Base-by-base conservation (phyloP, 208 protist genomes). In the Acanthamoeba lugdunensis region DNA sequence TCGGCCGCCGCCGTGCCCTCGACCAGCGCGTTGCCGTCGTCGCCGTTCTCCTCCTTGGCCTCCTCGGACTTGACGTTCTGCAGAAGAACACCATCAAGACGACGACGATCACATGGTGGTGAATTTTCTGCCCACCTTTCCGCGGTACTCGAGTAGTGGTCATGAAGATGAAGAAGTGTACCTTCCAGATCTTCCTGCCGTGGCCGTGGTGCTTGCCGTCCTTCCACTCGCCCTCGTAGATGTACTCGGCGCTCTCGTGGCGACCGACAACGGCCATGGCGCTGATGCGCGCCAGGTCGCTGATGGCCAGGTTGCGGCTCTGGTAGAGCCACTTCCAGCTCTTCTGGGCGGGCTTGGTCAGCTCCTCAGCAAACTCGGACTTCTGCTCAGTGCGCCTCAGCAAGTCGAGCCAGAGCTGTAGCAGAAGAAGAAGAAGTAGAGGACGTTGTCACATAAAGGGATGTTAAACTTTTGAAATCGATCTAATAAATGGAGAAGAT, bases 191-290 rank as follows among this genome's bases (percentile, higher is more conserved):
- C 88, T 92, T 92, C n/a, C 88, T 25, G 14, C 88, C 88, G 30
- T 77, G 50, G n/a, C 88, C 88, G 28, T 92, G 88, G 65, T 50
- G 65, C 41, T 77, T 92, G 30, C 88, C 37, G 30, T 92, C 65
- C 50, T 92, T 92, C 88, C 88, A 92, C 14, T 92, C 88, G 37
- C 88, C 88, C 67, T 92, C 88, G 45, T 92, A 92, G 33, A 92
- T 92, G 30, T 77, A 92, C 25, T 71, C 56, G 45, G 23, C 88
- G 67, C 88, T 65, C 88, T 92, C 88, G 67, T 79, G 50, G 41
- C 88, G 56, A 14, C 88, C 88, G n/a, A 92, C 65, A 23, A 92
- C 88, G 33, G 58, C 11, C 23, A 9, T 23, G 7, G 56, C 16
- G 37, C n/a, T 7, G 56, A 89, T 69, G 52, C 48, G n/a, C 5